Conservation (phyloP, 2,329 filamentous ascomycete genomes). For the Clonostachys sp. region DNA sequence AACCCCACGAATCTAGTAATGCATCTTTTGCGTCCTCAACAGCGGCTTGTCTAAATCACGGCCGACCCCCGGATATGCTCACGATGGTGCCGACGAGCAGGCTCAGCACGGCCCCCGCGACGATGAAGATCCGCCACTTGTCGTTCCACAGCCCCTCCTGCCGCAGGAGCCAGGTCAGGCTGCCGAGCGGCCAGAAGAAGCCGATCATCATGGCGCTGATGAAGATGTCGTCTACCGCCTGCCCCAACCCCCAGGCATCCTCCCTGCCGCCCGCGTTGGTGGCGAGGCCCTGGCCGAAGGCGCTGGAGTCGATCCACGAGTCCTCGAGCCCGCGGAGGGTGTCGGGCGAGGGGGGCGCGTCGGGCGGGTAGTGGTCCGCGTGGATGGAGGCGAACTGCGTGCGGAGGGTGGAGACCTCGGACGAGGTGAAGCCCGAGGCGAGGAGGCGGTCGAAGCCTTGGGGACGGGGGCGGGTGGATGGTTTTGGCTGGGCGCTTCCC, state of each 20-base stretch:
- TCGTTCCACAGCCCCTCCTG: conserved; percentile 86
- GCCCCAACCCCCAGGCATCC: conserved; percentile 43
- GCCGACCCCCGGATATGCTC: conserved; percentile 31
- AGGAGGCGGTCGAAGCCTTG: conserved; percentile 88
- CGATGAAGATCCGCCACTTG: conserved; percentile 80
- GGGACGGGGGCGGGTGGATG: conserved; percentile 24
- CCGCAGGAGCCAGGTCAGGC: conserved; percentile 76
- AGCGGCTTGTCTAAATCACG: conserved; percentile 16
- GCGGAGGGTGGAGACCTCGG: conserved; percentile 80
- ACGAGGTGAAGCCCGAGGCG: conserved; percentile 71
- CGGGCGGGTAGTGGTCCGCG: conserved; percentile 75
- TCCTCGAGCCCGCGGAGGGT: conserved; percentile 79
- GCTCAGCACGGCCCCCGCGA: conserved; percentile 79
- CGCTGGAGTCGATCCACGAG: conserved; percentile 77
- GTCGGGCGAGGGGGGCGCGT: conserved; percentile 79
- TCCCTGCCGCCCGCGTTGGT: conserved; percentile 29
- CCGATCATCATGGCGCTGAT: conserved; percentile 85
- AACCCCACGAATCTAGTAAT: neutral
- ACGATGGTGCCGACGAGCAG: conserved; percentile 68
- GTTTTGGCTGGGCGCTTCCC: conserved; percentile 16
- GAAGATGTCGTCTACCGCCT: conserved; percentile 69
- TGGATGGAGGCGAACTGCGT: conserved; percentile 88
- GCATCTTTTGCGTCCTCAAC: neutral
- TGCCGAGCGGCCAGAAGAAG: conserved; percentile 91
- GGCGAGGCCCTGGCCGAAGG: conserved; percentile 15